Conservation (phyloP, 768 basidiomycete species). For the Phanerochaete sordida region DNA sequence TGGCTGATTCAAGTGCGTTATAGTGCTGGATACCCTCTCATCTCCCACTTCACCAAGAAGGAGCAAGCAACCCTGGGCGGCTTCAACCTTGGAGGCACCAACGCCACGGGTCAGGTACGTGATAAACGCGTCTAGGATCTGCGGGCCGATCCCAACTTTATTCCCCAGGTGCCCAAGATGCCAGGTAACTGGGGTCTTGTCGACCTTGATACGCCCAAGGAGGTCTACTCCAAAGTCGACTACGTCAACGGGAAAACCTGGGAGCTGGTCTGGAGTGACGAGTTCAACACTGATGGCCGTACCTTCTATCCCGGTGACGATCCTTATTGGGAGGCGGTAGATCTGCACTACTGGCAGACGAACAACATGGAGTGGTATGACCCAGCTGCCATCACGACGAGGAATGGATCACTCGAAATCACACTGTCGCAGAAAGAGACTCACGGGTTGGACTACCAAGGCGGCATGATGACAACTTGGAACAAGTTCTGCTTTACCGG, state of each 20-base stretch:
- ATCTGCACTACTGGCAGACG: conserved; percentile 77
- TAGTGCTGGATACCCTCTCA: conserved; percentile 43
- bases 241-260: conserved; percentile 18
- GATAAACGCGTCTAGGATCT: not conserved
- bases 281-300: conserved; percentile 70
- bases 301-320: conserved; percentile 78
- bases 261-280: conserved; percentile 82
- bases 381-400: conserved; percentile 57
- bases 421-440: conserved; percentile 58
- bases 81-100: conserved; percentile 43
- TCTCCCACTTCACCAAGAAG: conserved; percentile 33
- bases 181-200: conserved; percentile 45
- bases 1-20: not conserved
- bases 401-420: conserved; percentile 37
- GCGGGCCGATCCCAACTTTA: not conserved
- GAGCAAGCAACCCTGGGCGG: conserved; percentile 34
- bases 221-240: conserved; percentile 34
- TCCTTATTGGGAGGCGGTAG: conserved; percentile 79
- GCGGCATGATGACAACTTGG: conserved; percentile 52
- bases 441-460: conserved; percentile 35
- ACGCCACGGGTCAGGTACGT: conserved; percentile 41
- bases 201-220: conserved; percentile 50
- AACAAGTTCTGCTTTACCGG: conserved; percentile 93
- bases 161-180: conserved; percentile 26
- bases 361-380: conserved; percentile 79